Evolutionary conservation across 2,329 filamentous ascomycete genomes (phyloP), one percentile per base, ranked within the genome.

Genomic region (Ceratocystiopsis sp.): DNA sequence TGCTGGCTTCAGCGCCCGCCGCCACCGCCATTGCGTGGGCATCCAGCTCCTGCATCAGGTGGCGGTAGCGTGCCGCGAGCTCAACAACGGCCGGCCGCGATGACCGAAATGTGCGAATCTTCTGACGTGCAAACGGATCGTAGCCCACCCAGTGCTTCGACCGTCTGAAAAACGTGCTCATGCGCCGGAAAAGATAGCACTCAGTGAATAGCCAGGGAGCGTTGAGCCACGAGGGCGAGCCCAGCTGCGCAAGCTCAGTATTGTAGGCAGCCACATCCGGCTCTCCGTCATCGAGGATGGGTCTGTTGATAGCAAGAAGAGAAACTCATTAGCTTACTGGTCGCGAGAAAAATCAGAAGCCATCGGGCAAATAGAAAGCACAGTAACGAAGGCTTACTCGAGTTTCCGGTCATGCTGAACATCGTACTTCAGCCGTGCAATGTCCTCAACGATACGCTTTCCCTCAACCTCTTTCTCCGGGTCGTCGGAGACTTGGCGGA

Each of bases 141-240:
- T 96, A 93, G 50, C 64, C 66, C 62, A 84, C 87, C 91, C 91
- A 98, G 60, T 87, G 73, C 44, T 70, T 71, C 16, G 83, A 87
- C 16, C 76, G 68, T 17, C 68, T 70, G 65, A 96, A 96, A 48
- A 78, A 73, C 18, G 81, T 81, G 59, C 73, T 78, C 46, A 96
- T 75, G 48, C 89, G 86, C 77, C 82, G 71, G 65, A 89, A 96
- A 46, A 98, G 71, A 60, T 96, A 96, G 66, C 91, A 96, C 65
- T 98, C 91, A 21, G 80, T 68, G 61, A 76, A 98, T 2, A 98
- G 71, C 91, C 91, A 98, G 7, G 86, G 73, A 6, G 80, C 76
- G 49, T 80, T 71, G 56, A 89, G 80, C 91, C 91, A 98, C 39
- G 72, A 78, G 0, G 82, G 75, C 39, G 71, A 73, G 37, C 79